Base-by-base conservation (phyloP, 2,329 filamentous ascomycete species). In the Colletotrichum coccodes region DNA sequence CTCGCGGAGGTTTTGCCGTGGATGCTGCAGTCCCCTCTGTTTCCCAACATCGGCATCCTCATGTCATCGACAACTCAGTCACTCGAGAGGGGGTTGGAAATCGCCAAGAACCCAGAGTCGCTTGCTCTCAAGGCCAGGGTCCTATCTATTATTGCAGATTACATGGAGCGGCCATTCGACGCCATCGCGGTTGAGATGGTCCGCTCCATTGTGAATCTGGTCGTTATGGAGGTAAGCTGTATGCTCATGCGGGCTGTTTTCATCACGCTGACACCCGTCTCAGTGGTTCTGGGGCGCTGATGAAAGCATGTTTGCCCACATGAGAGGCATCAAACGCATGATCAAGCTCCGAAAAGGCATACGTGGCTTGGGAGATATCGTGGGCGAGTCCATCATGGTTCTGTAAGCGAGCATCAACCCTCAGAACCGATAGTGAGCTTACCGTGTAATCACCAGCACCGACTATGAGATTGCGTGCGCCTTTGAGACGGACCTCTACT, bases 391-490 rank as follows among this genome's bases (percentile, higher is more conserved):
- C 1, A 71, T 65, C 47, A 56, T 71, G 21, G 67, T 71, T 26
- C 42, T 72, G 68, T 71, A 61, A 36, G 68, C 46, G 4, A 6
- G 16, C 6, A 38, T 8, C 18, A 28, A 21, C 18, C n/a, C 49
- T 14, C n/a, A 2, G n/a, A 52, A 23, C 6, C 26, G 3, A 28
- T 42, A 34, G 11, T 14, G 11, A 9, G 5, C 34, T 23, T 18
- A 42, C 8, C 14, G n/a, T 21, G 16, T 18, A 11, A 36, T 30
- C 9, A 11, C 23, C 59, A 77, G 77, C 16, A 75, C 74, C 34
- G 77, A 79, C 60, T 78, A 75, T 49, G 74, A 76, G 60, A 71
- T 78, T 26, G 74, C 77, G 9, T 75, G 73, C 54, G 74, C 75
- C 38, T 75, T 75, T 60, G 77, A 79, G 64, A 72, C 71, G 26